Base-by-base conservation (phyloP, 2,329 filamentous ascomycete species). In the Colletotrichum brevisporum region DNA sequence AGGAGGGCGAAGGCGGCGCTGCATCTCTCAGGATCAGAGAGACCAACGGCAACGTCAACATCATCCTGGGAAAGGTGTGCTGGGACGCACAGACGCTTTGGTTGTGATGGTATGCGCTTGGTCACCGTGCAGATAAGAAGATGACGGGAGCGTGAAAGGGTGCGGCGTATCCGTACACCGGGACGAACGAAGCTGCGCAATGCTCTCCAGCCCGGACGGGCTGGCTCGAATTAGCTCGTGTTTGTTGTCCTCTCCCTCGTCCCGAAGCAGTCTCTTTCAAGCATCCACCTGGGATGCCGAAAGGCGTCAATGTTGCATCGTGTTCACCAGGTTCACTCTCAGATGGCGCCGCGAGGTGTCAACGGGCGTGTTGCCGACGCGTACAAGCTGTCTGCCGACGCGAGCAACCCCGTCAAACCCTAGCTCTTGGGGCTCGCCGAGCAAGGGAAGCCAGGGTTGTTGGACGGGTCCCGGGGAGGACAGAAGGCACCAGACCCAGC, bases 371-470 rank as follows among this genome's bases (percentile, higher is more conserved):
- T 41, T 26, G 39, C n/a, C 61, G 50, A 54, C 41, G 54, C 61
- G 18, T 48, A 18, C 55, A 55, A 50, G 43, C 31, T 16, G 43
- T 66, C 43, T 59, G 61, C 54, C 54, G 61, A 59, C 43, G 13
- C 61, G 48, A 24, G n/a, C 54, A 69, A 50, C 54, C 54, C 58
- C 26, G 54, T 65, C 9, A 6, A 59, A 36, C 54, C 66, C 66
- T 69, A 41, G 48, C 41, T 27, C 16, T 41, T 15, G 39, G 16
- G 24, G 27, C 31, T 51, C 62, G 61, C 39, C 27, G 54, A 59
- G 48, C 53, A 50, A 62, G 45, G 56, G 51, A 27, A 50, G 39
- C 51, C 55, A 52, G 51, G 63, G 50, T 56, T 50, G 10, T 50
- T 60, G 5, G 36, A 61, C 47, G 55, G 67, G 56, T 18, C 51